A percentile compares a stretch with the other conserved stretches of the same genome.
These are phyloP conservation scores for Cladosporium sp. DNA, from an alignment of 2,329 filamentous ascomycete species.

Conservation along the genomic window DNA sequence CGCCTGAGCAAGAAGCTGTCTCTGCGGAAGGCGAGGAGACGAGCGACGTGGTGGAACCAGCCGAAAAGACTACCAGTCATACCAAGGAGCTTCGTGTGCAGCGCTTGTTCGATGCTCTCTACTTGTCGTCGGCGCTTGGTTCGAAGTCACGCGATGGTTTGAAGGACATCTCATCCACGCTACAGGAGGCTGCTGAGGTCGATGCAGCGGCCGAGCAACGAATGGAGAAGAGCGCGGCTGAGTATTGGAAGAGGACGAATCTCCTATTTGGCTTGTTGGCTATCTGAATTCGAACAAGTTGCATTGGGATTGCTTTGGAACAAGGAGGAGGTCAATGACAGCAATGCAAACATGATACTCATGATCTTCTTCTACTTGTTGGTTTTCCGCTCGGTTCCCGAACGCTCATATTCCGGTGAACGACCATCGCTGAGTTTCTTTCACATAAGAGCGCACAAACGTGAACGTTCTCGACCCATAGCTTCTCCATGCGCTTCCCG, in stretches of 20 bases:
- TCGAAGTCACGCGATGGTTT: background rate
- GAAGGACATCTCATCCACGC: background rate
- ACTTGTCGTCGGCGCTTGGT: constrained; percentile 33
- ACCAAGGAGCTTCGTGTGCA: constrained; percentile 35
- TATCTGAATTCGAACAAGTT: background rate
- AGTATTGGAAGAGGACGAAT: constrained; percentile 82
- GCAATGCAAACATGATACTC: background rate
- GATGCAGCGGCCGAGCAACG: constrained; percentile 52
- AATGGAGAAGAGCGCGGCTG: constrained; percentile 63
- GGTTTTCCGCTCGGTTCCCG: background rate
- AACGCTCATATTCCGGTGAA: too few species aligned
- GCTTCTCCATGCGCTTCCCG: too few species aligned
- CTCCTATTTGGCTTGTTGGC: constrained; percentile 75
- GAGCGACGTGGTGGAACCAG: constrained; percentile 8
- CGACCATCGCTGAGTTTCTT: too few species aligned
- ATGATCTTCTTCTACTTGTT: background rate
- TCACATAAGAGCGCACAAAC: too few species aligned
- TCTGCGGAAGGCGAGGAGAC: constrained; percentile 21
- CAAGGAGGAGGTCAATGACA: background rate
- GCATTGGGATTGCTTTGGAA: too few species aligned
- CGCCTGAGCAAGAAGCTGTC: background rate
- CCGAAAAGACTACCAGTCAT: constrained; percentile 17
- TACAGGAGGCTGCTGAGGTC: constrained; percentile 28
- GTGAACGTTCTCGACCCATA: too few species aligned
- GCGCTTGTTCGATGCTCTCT: constrained; percentile 46